phyloP scores from a whole-genome alignment of 768 basidiomycete genomes.

The Epithele typhae region DNA sequence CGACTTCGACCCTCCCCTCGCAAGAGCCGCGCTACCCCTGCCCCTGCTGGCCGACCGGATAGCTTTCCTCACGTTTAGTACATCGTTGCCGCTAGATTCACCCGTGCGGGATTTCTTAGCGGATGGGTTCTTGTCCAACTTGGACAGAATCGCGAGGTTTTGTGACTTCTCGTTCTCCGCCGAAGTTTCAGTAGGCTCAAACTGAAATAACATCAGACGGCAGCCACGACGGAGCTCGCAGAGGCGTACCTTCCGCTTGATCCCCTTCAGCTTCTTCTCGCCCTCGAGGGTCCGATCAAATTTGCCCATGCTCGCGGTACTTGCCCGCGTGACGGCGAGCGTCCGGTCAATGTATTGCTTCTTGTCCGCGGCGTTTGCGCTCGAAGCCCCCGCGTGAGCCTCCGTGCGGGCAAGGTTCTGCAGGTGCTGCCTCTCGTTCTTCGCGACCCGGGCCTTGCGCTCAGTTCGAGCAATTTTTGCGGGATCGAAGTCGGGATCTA shows the following conservation, averaged over 20 bases:
- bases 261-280: slow-evolving; percentile 81
- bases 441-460: slow-evolving; percentile 75
- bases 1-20: slow-evolving; percentile 29
- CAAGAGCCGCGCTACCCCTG: slow-evolving; percentile 56
- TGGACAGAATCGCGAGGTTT: slow-evolving; percentile 71
- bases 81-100: slow-evolving; percentile 41
- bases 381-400: slow-evolving; percentile 3
- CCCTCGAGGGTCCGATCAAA: slow-evolving; percentile 91
- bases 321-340: slow-evolving; percentile 68
- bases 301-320: slow-evolving; percentile 94
- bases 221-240: background rate
- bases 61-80: slow-evolving; percentile 87
- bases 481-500: slow-evolving; percentile 82
- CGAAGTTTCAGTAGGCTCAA: slow-evolving; percentile 75
- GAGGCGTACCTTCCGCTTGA: slow-evolving; percentile 83
- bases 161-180: slow-evolving; percentile 63
- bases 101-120: slow-evolving; percentile 54
- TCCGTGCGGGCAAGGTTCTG: slow-evolving; percentile 65
- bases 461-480: slow-evolving; percentile 68
- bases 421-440: slow-evolving; percentile 75
- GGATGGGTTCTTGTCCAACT: slow-evolving; percentile 62
- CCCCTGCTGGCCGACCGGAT: slow-evolving; percentile 73
- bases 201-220: slow-evolving; percentile 43
- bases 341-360: slow-evolving; percentile 73
- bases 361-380: slow-evolving; percentile 49